Conservation (phyloP, 768 basidiomycete species). For the Phlebiopsis flavidoalba region DNA sequence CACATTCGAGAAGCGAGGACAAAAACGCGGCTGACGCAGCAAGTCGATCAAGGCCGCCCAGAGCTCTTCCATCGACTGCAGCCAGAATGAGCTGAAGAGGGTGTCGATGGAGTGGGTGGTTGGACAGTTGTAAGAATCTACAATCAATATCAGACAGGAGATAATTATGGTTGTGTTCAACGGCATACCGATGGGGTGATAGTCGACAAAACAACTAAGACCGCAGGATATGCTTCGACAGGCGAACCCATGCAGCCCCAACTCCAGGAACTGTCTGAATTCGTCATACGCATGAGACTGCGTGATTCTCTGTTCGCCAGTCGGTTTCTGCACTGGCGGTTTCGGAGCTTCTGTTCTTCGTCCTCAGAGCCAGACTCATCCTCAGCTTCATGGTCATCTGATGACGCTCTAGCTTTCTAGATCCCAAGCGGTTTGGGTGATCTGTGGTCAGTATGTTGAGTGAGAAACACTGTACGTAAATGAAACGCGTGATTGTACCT, state of each 20-base stretch:
- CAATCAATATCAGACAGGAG: background rate
- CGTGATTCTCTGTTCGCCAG: conserved; percentile 4
- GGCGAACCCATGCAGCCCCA: conserved; percentile 80
- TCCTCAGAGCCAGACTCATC: conserved; percentile 26
- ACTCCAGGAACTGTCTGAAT: conserved; percentile 74
- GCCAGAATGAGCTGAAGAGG: conserved; percentile 77
- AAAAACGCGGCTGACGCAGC: conserved; percentile 61
- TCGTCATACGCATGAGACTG: conserved; percentile 53
- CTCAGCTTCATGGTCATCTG: conserved; percentile 15
- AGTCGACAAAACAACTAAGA: conserved; percentile 78
- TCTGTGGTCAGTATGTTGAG: conserved; percentile 36
- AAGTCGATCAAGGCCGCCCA: conserved; percentile 50
- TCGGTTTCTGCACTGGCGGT: background rate
- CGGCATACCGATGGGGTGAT: conserved; percentile 60
- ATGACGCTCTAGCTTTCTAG: background rate
- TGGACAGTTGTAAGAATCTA: conserved; percentile 17
- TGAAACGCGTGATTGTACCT: conserved; percentile 37
- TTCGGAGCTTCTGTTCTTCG: conserved; percentile 22
- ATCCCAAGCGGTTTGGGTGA: conserved; percentile 32
- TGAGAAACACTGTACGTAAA: background rate
- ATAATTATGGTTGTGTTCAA: conserved; percentile 9
- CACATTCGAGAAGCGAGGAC: conserved; percentile 64
- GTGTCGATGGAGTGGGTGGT: conserved; percentile 37
- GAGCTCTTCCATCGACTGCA: conserved; percentile 63
- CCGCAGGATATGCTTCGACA: conserved; percentile 72